phyloP scores from a whole-genome alignment of 2,329 filamentous ascomycete genomes.

The Talaromyces verruculosus region DNA sequence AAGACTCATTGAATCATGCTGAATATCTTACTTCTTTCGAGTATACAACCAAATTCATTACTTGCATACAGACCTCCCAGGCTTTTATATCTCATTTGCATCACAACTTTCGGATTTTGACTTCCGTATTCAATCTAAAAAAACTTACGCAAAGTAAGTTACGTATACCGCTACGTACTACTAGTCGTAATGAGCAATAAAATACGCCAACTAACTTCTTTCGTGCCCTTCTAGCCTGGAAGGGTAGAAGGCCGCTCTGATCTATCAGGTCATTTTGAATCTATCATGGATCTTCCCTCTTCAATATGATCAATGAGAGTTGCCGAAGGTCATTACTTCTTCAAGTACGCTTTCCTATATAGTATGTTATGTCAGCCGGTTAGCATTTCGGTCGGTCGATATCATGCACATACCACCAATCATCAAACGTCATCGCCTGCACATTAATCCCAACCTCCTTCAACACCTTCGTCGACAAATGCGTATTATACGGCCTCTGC shows the following conservation, averaged over 20 bases:
- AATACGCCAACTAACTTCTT: background rate
- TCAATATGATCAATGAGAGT: background rate
- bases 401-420: slow-evolving; percentile 66
- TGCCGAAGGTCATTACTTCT: background rate
- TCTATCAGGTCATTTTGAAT: slow-evolving; percentile 3
- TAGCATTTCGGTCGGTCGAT: background rate
- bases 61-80: background rate
- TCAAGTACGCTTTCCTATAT: slow-evolving; percentile 14
- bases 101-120: background rate
- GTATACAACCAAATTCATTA: background rate
- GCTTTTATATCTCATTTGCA: background rate
- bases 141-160: background rate
- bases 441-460: slow-evolving; percentile 73
- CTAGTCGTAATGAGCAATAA: background rate
- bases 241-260: background rate
- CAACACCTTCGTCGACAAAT: slow-evolving; percentile 74
- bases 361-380: background rate
- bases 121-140: background rate
- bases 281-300: background rate
- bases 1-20: background rate
- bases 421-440: slow-evolving; percentile 69
- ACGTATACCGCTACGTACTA: background rate
- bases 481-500: slow-evolving; percentile 82
- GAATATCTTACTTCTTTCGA: background rate
- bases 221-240: background rate